Base-by-base conservation (phyloP, 2,329 filamentous ascomycete genomes). In the Epichloe gansuensis region DNA sequence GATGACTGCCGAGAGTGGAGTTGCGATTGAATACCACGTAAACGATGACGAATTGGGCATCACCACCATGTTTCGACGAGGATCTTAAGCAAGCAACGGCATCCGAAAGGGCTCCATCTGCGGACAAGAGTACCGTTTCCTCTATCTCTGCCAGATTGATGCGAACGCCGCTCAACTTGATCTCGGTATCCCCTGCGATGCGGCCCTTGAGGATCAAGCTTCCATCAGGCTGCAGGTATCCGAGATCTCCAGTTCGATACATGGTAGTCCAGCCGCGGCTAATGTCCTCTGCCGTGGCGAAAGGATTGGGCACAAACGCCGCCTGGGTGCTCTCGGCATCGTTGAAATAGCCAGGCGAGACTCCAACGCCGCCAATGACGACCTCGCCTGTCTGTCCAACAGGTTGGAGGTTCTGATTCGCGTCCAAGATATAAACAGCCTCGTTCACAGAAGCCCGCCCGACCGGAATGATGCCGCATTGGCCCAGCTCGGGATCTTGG, bases 101-200 rank as follows among this genome's bases (percentile, higher is more conserved):
- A 4, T 60, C 56, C 1, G 54, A 15, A 0, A 67, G 17, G 2
- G 46, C 31, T 0, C 59, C 62, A 3, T 56, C 15, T 5, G 57
- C 48, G 5, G 57, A 50, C 7, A 56, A 45, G 23, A 67, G 17
- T 2, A 68, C 57, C 2, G 54, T 56, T 2, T 48, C 49, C 25
- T 60, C 61, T 5, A 68, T 52, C 6, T 79, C 77, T 3, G 62
- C 58, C 0, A 80, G 60, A 13, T 80, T 75, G 25, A 77, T 68
- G 1, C 72, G 66, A 3, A 72, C 50, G 1, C 73, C 73, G 2
- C 66, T 62, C 1, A 78, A 59, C 56, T 77, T 77, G 55, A 77
- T 60, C 44, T 74, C 67, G 0, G 66, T 70, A 50, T 75, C 72
- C 3, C 69, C 71, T 1, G 54, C 60, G 1, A 71, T 67, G 0